Percentiles rank a stretch among this genome's conserved stretches.
Evolutionary conservation across 148 eudicot species (phyloP).

Genomic region (Amaranthus cruentus): DNA sequence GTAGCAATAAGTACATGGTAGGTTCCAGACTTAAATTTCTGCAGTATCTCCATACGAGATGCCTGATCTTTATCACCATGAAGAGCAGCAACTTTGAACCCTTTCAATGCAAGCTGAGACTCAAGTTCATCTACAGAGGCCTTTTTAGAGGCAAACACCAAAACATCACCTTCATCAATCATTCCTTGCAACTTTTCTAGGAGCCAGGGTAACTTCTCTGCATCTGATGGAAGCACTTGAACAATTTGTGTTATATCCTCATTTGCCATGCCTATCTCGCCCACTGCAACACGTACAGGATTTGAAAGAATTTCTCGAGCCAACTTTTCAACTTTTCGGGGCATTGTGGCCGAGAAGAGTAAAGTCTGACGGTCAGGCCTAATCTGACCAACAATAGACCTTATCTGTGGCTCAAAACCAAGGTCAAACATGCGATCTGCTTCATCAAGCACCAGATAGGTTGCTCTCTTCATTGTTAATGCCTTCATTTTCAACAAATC

Average conservation of each 20-base stretch:
- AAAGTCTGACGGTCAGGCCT: conserved; percentile 95
- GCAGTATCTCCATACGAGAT: conserved; percentile 86
- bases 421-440: conserved; percentile 99
- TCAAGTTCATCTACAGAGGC: conserved; percentile 89
- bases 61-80: conserved; percentile 99
- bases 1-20: conserved; percentile 95
- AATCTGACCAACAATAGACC: conserved; percentile 96
- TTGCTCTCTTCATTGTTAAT: conserved; percentile 76
- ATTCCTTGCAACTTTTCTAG: conserved; percentile 74
- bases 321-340: conserved; percentile 88
- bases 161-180: conserved; percentile 93
- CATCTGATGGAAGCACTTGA: conserved; percentile 77
- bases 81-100: conserved; percentile 90
- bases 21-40: conserved; percentile 79
- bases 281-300: conserved; percentile 88
- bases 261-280: conserved; percentile 95
- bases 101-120: conserved; percentile 62
- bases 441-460: conserved; percentile 95
- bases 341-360: conserved; percentile 98
- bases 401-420: conserved; percentile 97
- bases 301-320: conserved; percentile 93
- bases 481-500: conserved; percentile 98
- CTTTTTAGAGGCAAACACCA: conserved; percentile 95
- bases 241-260: conserved; percentile 95
- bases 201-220: conserved; percentile 89